These are phyloP conservation scores for Linum lewisii DNA, from an alignment of 345 rosid species.

Conservation along the genomic window DNA sequence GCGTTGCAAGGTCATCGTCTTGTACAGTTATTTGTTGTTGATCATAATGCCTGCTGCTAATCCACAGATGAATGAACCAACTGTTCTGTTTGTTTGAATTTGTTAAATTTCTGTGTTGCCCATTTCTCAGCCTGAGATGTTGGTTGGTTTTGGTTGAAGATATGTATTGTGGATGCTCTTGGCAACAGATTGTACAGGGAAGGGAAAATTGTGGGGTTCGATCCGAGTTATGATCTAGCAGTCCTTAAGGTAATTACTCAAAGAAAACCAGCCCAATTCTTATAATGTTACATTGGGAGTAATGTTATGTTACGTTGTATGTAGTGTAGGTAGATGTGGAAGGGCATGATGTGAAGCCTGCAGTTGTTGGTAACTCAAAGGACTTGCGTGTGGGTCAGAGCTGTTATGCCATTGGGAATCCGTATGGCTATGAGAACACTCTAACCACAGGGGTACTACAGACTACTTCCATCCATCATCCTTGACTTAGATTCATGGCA, in stretches of 20 bases:
- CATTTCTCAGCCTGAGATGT: not conserved
- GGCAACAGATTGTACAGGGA: constrained; percentile 58
- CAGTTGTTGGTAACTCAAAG: constrained; percentile 53
- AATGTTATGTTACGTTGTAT: constrained; percentile 2
- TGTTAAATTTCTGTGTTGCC: too few species aligned
- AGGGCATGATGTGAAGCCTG: constrained; percentile 60
- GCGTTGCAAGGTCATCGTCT: constrained; percentile 65
- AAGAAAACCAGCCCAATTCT: not conserved
- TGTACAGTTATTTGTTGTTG: not conserved
- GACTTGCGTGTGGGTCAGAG: constrained; percentile 75
- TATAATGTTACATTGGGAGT: not conserved
- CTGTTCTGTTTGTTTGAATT: too few species aligned
- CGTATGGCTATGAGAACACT: constrained; percentile 82
- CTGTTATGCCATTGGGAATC: constrained; percentile 84
- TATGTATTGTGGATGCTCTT: constrained; percentile 47
- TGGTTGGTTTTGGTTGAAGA: constrained; percentile 25
- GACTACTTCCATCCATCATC: not conserved
- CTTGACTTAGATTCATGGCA: not conserved
- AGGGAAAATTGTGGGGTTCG: constrained; percentile 61
- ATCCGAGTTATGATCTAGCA: constrained; percentile 76
- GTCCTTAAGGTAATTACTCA: constrained; percentile 49
- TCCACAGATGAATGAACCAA: not conserved
- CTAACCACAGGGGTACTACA: constrained; percentile 81
- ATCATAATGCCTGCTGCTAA: not conserved
- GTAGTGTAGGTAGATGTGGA: constrained; percentile 55